Evolutionary conservation across 805 yeast species (phyloP).

Genomic region (Kodamaea restingae): DNA sequence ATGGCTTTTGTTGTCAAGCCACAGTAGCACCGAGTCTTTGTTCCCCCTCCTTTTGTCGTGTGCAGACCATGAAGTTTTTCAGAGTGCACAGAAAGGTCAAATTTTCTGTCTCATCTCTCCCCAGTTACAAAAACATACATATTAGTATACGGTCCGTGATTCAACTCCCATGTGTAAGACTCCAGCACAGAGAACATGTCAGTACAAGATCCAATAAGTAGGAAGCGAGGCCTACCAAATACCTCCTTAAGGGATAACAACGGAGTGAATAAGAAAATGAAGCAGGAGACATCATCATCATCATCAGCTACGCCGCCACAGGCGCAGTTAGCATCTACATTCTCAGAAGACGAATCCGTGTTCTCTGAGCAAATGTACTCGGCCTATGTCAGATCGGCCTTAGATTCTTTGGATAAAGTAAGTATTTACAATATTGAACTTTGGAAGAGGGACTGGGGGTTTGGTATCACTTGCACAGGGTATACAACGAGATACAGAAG

Average conservation of each 20-base stretch:
- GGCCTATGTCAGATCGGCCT: conserved; percentile 57
- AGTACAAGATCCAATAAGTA: conserved; percentile 32
- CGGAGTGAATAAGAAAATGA: conserved; percentile 15
- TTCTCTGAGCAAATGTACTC: conserved; percentile 40
- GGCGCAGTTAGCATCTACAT: conserved; percentile 4
- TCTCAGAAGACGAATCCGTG: conserved; percentile 10
- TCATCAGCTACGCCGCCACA: conserved; percentile 10
- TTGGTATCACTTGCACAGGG: conserved; percentile 7
- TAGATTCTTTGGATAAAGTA: conserved; percentile 62
- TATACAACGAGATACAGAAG: conserved; percentile 5
- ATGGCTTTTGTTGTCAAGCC: too few species aligned
- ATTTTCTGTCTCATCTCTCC: conserved; percentile 7
- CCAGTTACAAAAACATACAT: conserved; percentile 6
- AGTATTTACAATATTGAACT: conserved; percentile 15
- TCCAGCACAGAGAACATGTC: conserved; percentile 20
- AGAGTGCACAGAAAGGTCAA: conserved; percentile 2
- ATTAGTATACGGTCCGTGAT: too few species aligned
- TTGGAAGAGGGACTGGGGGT: conserved; percentile 8
- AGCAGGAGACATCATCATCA: conserved; percentile 14
- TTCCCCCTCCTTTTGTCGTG: conserved; percentile 9
- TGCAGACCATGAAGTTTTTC: conserved; percentile 4
- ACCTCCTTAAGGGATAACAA: conserved; percentile 13
- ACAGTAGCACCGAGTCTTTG: too few species aligned
- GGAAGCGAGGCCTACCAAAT: conserved; percentile 25
- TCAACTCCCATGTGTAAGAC: neutral